Conservation (phyloP, 1,284 basidiomycete genomes). For the Ceratobasidium sp. region DNA sequence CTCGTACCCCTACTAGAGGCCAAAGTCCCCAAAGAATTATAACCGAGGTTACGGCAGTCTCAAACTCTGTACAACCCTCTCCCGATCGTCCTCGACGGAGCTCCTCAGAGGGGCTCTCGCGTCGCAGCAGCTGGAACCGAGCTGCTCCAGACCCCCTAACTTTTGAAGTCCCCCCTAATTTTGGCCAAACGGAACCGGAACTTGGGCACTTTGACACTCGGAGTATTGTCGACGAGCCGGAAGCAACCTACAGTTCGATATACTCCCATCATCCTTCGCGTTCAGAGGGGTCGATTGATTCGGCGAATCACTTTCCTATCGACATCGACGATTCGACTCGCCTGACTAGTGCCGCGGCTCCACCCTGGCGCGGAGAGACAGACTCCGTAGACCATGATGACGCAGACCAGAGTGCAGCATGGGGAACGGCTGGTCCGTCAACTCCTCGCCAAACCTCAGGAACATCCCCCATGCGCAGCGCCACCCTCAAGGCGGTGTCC, state of each 20-base stretch:
- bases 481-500: conserved; percentile 61
- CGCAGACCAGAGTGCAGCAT: conserved; percentile 25
- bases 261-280: conserved; percentile 24
- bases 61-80: conserved; percentile 40
- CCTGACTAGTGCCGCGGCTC: conserved; percentile 42
- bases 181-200: conserved; percentile 21
- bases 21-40: conserved; percentile 36
- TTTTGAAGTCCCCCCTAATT: conserved; percentile 5
- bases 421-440: conserved; percentile 31
- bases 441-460: conserved; percentile 8
- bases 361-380: conserved; percentile 39
- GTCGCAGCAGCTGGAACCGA: conserved; percentile 40
- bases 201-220: conserved; percentile 25
- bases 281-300: conserved; percentile 44
- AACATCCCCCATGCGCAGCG: conserved; percentile 40
- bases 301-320: conserved; percentile 17
- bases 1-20: conserved; percentile 39
- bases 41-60: conserved; percentile 38
- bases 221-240: conserved; percentile 41
- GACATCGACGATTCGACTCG: conserved; percentile 46
- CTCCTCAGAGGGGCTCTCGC: conserved; percentile 33
- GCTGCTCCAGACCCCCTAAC: conserved; percentile 21
- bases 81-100: conserved; percentile 24
- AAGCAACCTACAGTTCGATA: not conserved
- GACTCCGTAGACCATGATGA: conserved; percentile 9